Conservation (phyloP, 805 yeast species). For the Wickerhamiella hasegawae region DNA sequence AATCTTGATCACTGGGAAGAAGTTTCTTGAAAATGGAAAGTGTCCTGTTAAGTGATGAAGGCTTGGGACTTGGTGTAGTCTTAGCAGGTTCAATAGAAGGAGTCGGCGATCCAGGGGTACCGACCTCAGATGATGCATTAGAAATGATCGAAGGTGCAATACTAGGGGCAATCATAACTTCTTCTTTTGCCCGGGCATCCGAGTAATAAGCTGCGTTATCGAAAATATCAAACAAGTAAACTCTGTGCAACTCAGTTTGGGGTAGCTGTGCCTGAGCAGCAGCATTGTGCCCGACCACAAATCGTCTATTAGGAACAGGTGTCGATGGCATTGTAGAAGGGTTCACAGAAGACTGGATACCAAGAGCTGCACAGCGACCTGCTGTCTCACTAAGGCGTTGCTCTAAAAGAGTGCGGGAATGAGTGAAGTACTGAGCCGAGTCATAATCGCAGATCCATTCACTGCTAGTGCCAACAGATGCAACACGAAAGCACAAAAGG, state of each 20-base stretch:
- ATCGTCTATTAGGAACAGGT: constrained; percentile 19
- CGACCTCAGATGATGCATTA: no score
- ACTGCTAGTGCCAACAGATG: constrained; percentile 17
- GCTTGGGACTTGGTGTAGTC: no score
- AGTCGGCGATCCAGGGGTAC: no score
- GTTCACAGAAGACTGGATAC: constrained; percentile 4
- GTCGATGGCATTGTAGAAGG: constrained; percentile 14
- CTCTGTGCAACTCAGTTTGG: constrained; percentile 13
- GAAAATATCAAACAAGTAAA: constrained; percentile 23
- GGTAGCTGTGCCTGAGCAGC: constrained; percentile 7
- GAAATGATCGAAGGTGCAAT: no score
- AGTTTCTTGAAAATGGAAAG: constrained; percentile 3
- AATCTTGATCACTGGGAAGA: background rate
- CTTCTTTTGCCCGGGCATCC: no score
- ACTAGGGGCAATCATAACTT: no score
- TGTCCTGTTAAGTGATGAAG: background rate
- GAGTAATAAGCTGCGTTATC: constrained; percentile 24
- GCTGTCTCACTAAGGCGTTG: constrained; percentile 12
- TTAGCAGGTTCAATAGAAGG: no score
- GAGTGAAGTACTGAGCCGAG: constrained; percentile 15
- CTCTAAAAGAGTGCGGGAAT: constrained; percentile 14
- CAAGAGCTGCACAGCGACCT: constrained; percentile 8
- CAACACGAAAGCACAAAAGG: constrained; percentile 50
- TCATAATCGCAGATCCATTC: constrained; percentile 14
- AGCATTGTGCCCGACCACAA: constrained; percentile 15